Conservation (phyloP, 805 yeast species). For the Nakazawaea holstii region DNA sequence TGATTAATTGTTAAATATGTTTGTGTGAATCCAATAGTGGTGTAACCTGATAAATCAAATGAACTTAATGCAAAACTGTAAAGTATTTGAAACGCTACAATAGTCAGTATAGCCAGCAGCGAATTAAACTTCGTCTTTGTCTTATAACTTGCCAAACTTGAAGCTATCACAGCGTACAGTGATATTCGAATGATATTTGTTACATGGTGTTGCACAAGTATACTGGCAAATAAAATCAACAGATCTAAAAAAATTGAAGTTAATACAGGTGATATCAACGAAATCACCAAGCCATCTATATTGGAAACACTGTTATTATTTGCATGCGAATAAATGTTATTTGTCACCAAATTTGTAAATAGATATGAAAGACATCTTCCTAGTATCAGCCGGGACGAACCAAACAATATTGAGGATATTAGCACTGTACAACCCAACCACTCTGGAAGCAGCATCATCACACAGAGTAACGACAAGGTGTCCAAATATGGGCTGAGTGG, state of each 20-base stretch:
- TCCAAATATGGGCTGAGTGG: slow-evolving; percentile 26
- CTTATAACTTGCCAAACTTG: slow-evolving; percentile 25
- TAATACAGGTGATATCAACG: neutral
- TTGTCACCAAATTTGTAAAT: slow-evolving; percentile 6
- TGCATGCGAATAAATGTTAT: neutral
- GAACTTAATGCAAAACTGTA: slow-evolving; percentile 1
- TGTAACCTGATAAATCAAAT: neutral
- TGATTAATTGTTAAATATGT: slow-evolving; percentile 6
- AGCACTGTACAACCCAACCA: slow-evolving; percentile 12
- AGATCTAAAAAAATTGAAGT: neutral
- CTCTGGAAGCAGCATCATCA: slow-evolving; percentile 25
- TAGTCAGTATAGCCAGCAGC: slow-evolving; percentile 14
- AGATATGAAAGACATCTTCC: slow-evolving; percentile 11
- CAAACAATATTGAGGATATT: slow-evolving; percentile 7
- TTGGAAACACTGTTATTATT: neutral
- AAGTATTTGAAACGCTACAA: neutral
- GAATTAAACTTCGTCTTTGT: slow-evolving; percentile 24
- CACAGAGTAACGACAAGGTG: slow-evolving; percentile 24
- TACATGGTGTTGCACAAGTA: slow-evolving; percentile 3
- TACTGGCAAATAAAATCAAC: neutral
- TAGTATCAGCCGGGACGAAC: slow-evolving; percentile 10
- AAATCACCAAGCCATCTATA: neutral
- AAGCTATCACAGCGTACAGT: slow-evolving; percentile 29
- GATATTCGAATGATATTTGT: slow-evolving; percentile 18
- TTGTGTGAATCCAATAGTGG: neutral